Evolutionary conservation across 495 filamentous ascomycete species (phyloP), one percentile per base, ranked within the genome.

Genomic region (Hypoxylon fuscum): DNA sequence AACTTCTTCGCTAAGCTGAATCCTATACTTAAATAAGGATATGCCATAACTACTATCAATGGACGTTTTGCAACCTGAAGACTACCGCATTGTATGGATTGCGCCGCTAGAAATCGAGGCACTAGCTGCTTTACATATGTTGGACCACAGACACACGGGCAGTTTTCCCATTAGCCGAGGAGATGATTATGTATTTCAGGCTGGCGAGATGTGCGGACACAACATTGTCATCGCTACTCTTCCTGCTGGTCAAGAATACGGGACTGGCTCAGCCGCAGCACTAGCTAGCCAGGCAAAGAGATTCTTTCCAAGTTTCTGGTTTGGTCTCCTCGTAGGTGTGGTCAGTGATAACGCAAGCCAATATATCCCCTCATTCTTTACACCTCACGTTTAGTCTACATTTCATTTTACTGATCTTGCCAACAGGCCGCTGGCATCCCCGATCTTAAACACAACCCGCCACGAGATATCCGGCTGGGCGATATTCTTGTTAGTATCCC

Each of bases 191-290:
- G 45, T 75, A 8, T 76, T 69, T 42, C 50, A 59, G 29, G 62
- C 64, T 31, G 74, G 72, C 9, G 64, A 71, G 2, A 74, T 82
- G 43, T 62, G 61, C 15, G 61, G 65, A 20, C 78, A 81, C 38
- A 81, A 81, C 37, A 62, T 79, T 35, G 73, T 76, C 14, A 58
- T 81, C 35, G 76, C 76, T 14, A 75, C 72, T 8, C 60, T 73
- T n/a, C 72, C 74, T 9, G 58, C 52, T 1, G 71, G 74, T 14
- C 68, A 74, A 48, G 68, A 72, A 47, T 73, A 74, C 54, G 72
- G 72, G 12, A 72, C 69, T 3, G 67, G 69, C 23, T 74, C 76
- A 21, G 74, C 74, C 29, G 74, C 75, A 21, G 71, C 74, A 3
- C 60, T 79, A 2, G 74, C 73, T 34, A 71, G 66, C 55, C 74